These are phyloP conservation scores for Aristolochia contorta DNA, from an alignment of 164 flowering plant species.

Conservation along the genomic window DNA sequence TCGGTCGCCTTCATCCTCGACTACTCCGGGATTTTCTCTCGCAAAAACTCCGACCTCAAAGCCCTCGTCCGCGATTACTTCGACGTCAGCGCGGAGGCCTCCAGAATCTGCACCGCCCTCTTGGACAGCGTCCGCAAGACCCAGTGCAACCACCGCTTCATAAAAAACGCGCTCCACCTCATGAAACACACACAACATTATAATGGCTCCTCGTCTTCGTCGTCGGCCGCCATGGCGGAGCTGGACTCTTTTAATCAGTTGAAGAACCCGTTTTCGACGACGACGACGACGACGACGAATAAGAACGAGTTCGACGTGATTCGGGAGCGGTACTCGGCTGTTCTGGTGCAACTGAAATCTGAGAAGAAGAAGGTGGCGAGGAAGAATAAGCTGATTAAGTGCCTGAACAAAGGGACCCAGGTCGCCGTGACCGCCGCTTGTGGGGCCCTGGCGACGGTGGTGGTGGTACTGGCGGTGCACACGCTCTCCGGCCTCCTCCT, in stretches of 20 bases:
- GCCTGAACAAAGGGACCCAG: conserved; percentile 25
- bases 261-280: conserved; percentile 32
- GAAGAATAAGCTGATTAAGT: conserved; percentile 36
- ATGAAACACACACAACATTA: neutral
- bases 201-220: too few relatives aligned
- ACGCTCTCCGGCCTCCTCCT: conserved; percentile 31
- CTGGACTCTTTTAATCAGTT: conserved; percentile 21
- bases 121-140: conserved; percentile 28
- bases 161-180: conserved; percentile 24
- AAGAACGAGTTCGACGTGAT: conserved; percentile 28
- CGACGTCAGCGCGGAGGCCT: conserved; percentile 54
- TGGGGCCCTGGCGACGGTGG: conserved; percentile 20
- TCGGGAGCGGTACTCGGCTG: conserved; percentile 33
- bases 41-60: conserved; percentile 29
- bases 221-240: conserved; percentile 11
- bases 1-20: conserved; percentile 29
- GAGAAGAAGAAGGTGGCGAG: conserved; percentile 29
- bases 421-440: conserved; percentile 30
- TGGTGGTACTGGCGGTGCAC: conserved; percentile 36
- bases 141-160: conserved; percentile 23
- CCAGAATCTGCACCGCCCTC: conserved; percentile 44
- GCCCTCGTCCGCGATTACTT: conserved; percentile 35
- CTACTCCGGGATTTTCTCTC: conserved; percentile 25
- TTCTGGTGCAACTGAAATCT: conserved; percentile 29
- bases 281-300: too few relatives aligned